These are phyloP conservation scores for Westerdykella ornata DNA, from an alignment of 2,329 filamentous ascomycete genomes.

Conservation along the genomic window DNA sequence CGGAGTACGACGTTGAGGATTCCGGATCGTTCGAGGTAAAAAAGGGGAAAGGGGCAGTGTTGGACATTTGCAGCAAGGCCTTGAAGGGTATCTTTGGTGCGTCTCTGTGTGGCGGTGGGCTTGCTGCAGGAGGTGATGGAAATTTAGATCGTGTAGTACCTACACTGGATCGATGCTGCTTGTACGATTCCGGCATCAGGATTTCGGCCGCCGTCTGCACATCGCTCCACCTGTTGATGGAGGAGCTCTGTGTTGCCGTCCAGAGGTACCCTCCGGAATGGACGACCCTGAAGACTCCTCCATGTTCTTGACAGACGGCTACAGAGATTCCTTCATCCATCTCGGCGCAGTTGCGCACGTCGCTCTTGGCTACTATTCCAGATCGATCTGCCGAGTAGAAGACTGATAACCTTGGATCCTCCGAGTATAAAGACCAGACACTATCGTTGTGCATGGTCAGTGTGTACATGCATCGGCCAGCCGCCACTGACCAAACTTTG, in stretches of 20 bases:
- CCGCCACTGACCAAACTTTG: conserved; percentile 95
- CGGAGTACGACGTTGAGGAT: conserved; percentile 46
- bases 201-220: conserved; percentile 71
- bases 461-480: conserved; percentile 93
- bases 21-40: conserved; percentile 51
- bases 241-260: conserved; percentile 84
- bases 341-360: conserved; percentile 68
- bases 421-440: conserved; percentile 91
- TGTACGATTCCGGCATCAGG: conserved; percentile 47
- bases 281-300: conserved; percentile 62
- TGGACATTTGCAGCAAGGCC: conserved; percentile 75
- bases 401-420: conserved; percentile 73
- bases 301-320: conserved; percentile 87
- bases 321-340: conserved; percentile 85
- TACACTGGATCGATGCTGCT: conserved; percentile 50
- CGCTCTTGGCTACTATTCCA: conserved; percentile 92
- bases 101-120: conserved; percentile 28
- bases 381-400: conserved; percentile 95
- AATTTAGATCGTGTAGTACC: conserved; percentile 40
- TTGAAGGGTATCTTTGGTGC: conserved; percentile 63
- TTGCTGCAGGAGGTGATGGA: conserved; percentile 33
- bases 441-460: conserved; percentile 98
- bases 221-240: conserved; percentile 86
- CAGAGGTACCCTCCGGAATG: conserved; percentile 70
- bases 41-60: conserved; percentile 69